Base-by-base conservation (phyloP, 768 basidiomycete genomes). In the Psilocybe sp. region DNA sequence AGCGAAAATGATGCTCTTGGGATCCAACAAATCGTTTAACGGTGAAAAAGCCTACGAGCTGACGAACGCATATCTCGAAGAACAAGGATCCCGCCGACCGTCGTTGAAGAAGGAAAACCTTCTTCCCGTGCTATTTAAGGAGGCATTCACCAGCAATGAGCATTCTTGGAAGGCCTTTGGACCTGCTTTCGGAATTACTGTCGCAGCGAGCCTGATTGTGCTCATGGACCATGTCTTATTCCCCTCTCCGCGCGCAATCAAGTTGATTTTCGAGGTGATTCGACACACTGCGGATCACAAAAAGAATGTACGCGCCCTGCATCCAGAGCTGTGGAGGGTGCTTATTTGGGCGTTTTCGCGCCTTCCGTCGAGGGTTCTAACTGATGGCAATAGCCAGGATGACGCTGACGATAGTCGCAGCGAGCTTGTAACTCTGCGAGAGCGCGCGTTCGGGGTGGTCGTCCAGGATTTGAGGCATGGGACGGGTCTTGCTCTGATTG, bases 281-380 rank as follows among this genome's bases (percentile, higher is more conserved):
- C 41, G 40, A 3, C 44, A 43, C 46, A 48, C 44, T 15, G 47
- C 40, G 6, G 41, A 43, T 10, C 56, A 55, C 34, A 15, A 35
- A 13, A 36, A 46, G 6, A 32, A 38, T 12, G 34, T 55, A 9
- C 44, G 46, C 2, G 4, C 42, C 18, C 31, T 47, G 10, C 63
- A 62, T 19, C 39, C 56, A 4, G 58, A 55, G 40, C 23, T 77
- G 16, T 86, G 82, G 82, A 70, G 67, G 45, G 72, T 77, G 45
- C 66, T 84, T 20, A 63, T 84, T 16, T 85, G 84, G 82, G 73
- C 76, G 1, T 82, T 77, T 50, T 64, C 72, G 15, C 71, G 69
- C 14, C 57, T 82, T 40, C 68, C 70, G 11, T 19, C 15, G 9
- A 52, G 40, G 33, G 18, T 2, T 19, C 18, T 37, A 7, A 5